Conservation (phyloP, 441 rosid genomes). For the Hura crepitans region DNA sequence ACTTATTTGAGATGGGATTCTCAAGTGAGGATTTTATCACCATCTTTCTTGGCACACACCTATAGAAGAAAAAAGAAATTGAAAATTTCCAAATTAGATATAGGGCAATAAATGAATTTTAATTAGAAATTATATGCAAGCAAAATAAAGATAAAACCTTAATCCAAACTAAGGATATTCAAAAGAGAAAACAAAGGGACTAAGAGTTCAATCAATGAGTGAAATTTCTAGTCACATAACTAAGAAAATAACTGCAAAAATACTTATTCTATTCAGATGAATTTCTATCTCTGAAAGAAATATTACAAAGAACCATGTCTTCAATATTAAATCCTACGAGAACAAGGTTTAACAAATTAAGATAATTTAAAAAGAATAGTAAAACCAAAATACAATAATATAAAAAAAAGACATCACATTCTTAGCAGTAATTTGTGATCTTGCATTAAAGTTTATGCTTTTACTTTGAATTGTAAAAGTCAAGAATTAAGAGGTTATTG, state of each 20-base stretch:
- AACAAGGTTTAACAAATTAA: neutral
- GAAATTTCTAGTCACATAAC: neutral
- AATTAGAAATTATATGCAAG: neutral
- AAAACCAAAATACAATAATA: neutral
- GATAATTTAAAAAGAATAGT: neutral
- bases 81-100: neutral
- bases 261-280: neutral
- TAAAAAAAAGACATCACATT: neutral
- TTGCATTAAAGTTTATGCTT: too few species aligned
- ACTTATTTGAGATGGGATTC: constrained; percentile 24
- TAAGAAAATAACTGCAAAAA: neutral
- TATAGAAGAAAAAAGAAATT: constrained; percentile 12
- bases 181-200: neutral
- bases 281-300: neutral
- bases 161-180: neutral
- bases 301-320: neutral
- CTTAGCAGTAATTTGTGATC: too few species aligned
- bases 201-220: neutral
- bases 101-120: neutral
- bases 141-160: neutral
- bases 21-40: constrained; percentile 33
- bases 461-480: too few species aligned
- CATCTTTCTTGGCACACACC: constrained; percentile 35
- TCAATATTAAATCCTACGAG: neutral
- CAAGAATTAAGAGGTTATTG: neutral